Conservation (phyloP, 2,329 filamentous ascomycete species). For the Apiospora kogelbergensis region DNA sequence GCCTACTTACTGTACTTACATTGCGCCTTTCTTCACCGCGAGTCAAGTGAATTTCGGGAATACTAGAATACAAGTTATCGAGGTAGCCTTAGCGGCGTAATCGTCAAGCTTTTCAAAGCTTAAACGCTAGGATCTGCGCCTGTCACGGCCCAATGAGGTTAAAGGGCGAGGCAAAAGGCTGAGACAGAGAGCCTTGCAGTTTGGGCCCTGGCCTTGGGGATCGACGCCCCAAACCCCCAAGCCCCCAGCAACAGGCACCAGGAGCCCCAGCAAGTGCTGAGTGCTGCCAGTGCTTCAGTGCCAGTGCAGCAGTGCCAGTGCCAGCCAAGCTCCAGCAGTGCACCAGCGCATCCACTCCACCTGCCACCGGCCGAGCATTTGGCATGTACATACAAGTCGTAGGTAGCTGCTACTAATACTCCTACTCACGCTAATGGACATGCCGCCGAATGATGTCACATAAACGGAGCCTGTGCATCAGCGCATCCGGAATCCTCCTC, state of each 20-base stretch:
- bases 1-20: background rate
- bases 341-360: background rate
- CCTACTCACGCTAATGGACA: background rate
- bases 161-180: slow-evolving; percentile 8
- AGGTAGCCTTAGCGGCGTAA: background rate
- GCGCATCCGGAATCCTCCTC: slow-evolving; percentile 10
- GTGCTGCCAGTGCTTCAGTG: no score
- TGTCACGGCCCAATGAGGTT: background rate
- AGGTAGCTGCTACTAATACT: background rate
- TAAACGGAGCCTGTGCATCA: slow-evolving; percentile 13
- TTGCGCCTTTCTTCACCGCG: background rate
- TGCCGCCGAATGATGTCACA: slow-evolving; percentile 16
- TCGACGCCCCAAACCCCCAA: no score
- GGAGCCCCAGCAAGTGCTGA: no score
- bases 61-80: background rate
- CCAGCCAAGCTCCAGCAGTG: background rate
- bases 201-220: background rate
- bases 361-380: background rate
- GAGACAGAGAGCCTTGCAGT: slow-evolving; percentile 3
- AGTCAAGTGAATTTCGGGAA: background rate
- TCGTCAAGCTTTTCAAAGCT: slow-evolving; percentile 7
- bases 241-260: no score
- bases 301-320: no score
- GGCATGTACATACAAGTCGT: no score
- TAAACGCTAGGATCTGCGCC: background rate